Base-by-base conservation (phyloP, 306 rosid species). In the Cicer bijugum region DNA sequence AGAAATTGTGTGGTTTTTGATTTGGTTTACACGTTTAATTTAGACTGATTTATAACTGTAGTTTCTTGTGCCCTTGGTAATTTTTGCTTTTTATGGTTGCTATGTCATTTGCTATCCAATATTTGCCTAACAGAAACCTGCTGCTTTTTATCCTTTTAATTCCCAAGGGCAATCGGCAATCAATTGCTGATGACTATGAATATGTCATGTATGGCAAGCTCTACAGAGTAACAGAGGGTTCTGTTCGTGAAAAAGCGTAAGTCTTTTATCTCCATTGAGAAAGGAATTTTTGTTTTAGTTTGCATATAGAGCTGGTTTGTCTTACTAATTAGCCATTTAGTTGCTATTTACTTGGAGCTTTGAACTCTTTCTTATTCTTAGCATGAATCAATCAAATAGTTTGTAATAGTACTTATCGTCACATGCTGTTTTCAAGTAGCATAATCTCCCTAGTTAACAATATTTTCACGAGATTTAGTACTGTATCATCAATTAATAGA, bases 191-290 rank as follows among this genome's bases (percentile, higher is more conserved):
- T 69, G 87, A 84, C 78, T 93, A 88, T 77, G 98, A 93, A 72
- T 91, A 93, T 17, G 94, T 93, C 69, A 93, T 93, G 94, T 90
- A 89, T 46, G 98, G 97, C 72, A 91, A 93, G 89, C 92, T 93
- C 12, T 93, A 66, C 64, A 83, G 86, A 77, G 84, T 93, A 44
- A 60, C 98, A 14, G 97, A 93, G 42, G 91, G 90, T 67, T 85
- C 96, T 7, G 92, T 85, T 19, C 91, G 82, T 56, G 93, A 86
- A 42, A 91, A 82, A 82, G 98, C 97, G 88, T 91, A 88, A 7
- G 96, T 85, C 69, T 53, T 52, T 76, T 74, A 14, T 51, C 47
- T 42, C 67, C 46, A 53, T 69, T 69, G 42, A 67, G 48, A 74
- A 46, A 69, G 14, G 9, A 57, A 15, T 47, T 51, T 48, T 16